Evolutionary conservation across 371 early-diverging fungal genomes (phyloP).

Genomic region (Catenaria anguillulae): DNA sequence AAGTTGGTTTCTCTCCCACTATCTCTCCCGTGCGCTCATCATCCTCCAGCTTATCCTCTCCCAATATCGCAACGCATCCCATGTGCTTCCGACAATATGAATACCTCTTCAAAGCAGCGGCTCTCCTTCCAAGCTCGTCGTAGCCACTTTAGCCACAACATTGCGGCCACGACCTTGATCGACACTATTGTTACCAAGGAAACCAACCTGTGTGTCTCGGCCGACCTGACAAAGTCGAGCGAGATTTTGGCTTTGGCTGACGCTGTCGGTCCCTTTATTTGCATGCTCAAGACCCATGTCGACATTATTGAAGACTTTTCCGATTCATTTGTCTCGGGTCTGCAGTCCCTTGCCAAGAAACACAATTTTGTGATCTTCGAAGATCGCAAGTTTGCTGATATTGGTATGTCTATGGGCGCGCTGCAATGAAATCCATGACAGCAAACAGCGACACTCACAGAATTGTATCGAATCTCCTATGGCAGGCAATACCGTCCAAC

Average conservation of each 20-base stretch:
- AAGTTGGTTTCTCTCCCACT: no score
- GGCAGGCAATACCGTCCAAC: slow-evolving; percentile 82
- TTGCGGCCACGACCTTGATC: slow-evolving; percentile 56
- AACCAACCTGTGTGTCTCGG: slow-evolving; percentile 78
- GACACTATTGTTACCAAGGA: slow-evolving; percentile 76
- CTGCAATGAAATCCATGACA: no score
- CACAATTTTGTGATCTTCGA: slow-evolving; percentile 93
- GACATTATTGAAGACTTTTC: slow-evolving; percentile 90
- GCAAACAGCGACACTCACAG: no score
- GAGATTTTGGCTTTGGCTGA: slow-evolving; percentile 77
- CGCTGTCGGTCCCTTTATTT: slow-evolving; percentile 78
- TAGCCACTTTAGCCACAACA: slow-evolving; percentile 37
- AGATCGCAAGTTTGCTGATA: slow-evolving; percentile 93
- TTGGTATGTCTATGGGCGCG: slow-evolving; percentile 19
- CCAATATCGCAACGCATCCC: no score
- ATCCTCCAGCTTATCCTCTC: no score
- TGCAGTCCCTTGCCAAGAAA: slow-evolving; percentile 54
- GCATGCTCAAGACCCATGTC: slow-evolving; percentile 90
- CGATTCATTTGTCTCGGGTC: slow-evolving; percentile 50
- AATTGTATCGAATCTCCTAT: no score
- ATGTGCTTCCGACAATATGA: no score
- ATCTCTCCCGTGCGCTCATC: no score
- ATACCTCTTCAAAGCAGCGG: no score
- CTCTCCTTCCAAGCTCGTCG: no score
- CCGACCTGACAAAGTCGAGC: slow-evolving; percentile 71